phyloP scores from a whole-genome alignment of 2,329 filamentous ascomycete genomes.

The Teratosphaeriaceae sp. region DNA sequence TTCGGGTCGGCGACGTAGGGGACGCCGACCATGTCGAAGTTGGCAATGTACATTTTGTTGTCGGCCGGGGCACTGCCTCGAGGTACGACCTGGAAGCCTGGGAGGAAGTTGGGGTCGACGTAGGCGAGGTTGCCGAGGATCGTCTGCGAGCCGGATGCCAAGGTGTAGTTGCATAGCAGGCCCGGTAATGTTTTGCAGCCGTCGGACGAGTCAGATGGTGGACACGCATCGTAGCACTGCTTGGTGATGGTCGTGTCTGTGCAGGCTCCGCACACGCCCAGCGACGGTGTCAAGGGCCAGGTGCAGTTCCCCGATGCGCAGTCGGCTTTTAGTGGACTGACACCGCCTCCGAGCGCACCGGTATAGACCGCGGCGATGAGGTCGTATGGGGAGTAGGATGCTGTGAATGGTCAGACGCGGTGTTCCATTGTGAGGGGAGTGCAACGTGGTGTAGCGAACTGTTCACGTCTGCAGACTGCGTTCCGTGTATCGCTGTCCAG shows the following conservation, averaged over 20 bases:
- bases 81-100: background rate
- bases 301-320: conserved; percentile 4
- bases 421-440: background rate
- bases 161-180: background rate
- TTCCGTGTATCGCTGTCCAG: background rate
- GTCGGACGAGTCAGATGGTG: background rate
- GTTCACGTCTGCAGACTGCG: background rate
- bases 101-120: background rate
- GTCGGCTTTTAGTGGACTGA: background rate
- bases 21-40: conserved; percentile 1
- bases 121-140: background rate
- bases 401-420: background rate
- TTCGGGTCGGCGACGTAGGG: background rate
- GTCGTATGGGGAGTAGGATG: background rate
- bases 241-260: background rate
- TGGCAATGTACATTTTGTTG: conserved; percentile 4
- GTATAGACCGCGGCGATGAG: background rate
- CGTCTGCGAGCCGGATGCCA: background rate
- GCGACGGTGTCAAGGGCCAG: conserved; percentile 5
- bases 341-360: background rate
- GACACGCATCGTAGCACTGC: background rate
- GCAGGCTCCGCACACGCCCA: conserved; percentile 4
- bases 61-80: too few relatives aligned
- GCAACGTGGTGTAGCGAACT: background rate
- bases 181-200: background rate